Evolutionary conservation across 2,329 filamentous ascomycete species (phyloP).

Genomic region (Colletotrichum tropicicola): DNA sequence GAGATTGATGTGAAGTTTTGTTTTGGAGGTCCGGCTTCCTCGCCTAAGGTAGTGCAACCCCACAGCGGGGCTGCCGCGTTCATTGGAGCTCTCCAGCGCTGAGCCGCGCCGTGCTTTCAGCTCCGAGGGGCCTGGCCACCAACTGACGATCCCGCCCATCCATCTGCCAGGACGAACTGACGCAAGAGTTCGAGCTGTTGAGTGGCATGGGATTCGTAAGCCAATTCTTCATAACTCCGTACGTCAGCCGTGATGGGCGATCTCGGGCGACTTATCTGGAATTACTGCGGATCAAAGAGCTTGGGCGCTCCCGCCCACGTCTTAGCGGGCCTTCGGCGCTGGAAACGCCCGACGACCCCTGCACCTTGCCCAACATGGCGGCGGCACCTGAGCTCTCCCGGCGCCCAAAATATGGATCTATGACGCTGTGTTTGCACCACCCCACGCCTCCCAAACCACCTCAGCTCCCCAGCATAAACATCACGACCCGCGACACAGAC

Average conservation of each 20-base stretch:
- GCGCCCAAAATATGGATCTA: constrained; percentile 3
- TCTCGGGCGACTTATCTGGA: not conserved
- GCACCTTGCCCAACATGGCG: not conserved
- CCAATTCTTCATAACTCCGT: not conserved
- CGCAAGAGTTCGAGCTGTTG: not conserved
- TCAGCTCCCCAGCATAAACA: not conserved
- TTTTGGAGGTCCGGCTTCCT: constrained; percentile 5
- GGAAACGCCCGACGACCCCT: constrained; percentile 12
- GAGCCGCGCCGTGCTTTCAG: constrained; percentile 4
- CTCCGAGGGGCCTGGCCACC: not conserved
- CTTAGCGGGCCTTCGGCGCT: constrained; percentile 2
- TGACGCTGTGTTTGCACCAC: constrained; percentile 25
- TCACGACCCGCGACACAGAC: not conserved
- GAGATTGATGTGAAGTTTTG: constrained; percentile 14
- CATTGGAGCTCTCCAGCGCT: constrained; percentile 10
- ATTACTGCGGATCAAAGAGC: not conserved
- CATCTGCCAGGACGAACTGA: not conserved
- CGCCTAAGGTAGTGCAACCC: constrained; percentile 12
- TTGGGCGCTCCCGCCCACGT: not conserved
- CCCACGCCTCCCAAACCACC: not conserved
- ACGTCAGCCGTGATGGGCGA: not conserved
- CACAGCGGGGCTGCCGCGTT: constrained; percentile 23
- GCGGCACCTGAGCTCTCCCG: not conserved
- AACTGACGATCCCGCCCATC: not conserved
- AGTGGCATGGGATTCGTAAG: not conserved